Conservation (phyloP, 345 rosid species). For the Euclidium syriacum region DNA sequence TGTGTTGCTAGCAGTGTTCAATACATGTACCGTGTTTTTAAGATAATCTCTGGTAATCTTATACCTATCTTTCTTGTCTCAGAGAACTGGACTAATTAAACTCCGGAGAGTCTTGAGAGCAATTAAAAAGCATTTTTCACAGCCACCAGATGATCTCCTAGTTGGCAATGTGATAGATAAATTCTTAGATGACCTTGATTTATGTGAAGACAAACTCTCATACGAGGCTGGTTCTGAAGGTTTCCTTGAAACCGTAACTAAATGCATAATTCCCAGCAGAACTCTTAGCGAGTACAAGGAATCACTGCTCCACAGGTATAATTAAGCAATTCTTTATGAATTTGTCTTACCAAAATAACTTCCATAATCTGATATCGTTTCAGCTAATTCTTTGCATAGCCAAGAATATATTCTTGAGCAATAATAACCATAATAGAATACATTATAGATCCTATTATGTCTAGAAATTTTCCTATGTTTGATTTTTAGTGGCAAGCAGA, state of each 20-base stretch:
- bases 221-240: slow-evolving; percentile 83
- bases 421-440: not conserved
- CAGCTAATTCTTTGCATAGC: slow-evolving; percentile 10
- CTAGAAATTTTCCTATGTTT: slow-evolving; percentile 5
- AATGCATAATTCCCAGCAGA: slow-evolving; percentile 49
- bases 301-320: slow-evolving; percentile 52
- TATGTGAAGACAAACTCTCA: slow-evolving; percentile 85
- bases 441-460: not conserved
- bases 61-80: slow-evolving; percentile 26
- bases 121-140: slow-evolving; percentile 86
- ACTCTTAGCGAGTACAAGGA: slow-evolving; percentile 63
- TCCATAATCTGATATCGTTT: not conserved
- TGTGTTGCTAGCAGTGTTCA: slow-evolving; percentile 9
- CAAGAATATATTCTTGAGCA: slow-evolving; percentile 1
- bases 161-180: slow-evolving; percentile 73
- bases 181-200: slow-evolving; percentile 74
- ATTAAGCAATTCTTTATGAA: not conserved
- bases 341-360: not conserved
- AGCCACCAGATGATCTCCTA: slow-evolving; percentile 85
- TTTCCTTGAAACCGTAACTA: slow-evolving; percentile 62
- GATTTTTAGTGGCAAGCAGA: slow-evolving; percentile 9
- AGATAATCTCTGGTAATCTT: slow-evolving; percentile 18
- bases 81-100: slow-evolving; percentile 93
- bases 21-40: not conserved
- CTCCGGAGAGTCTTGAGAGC: slow-evolving; percentile 96